These are phyloP conservation scores for Colletotrichum cordylinicola DNA, from an alignment of 2,329 filamentous ascomycete genomes.

Conservation along the genomic window DNA sequence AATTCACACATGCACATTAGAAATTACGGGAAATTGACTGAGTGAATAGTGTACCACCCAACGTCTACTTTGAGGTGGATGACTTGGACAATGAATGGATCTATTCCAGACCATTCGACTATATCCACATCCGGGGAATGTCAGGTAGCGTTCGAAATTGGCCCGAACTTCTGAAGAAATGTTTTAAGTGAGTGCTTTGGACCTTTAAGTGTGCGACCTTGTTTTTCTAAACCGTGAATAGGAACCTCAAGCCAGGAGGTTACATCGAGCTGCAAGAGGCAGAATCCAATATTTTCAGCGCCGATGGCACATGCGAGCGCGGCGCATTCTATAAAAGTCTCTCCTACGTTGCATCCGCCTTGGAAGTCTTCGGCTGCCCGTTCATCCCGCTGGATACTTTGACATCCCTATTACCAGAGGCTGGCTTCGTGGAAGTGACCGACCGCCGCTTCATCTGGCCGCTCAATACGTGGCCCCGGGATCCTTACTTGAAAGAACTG, in stretches of 20 bases:
- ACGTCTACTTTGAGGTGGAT: conserved; percentile 48
- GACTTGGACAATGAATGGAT: conserved; percentile 40
- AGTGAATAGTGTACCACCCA: conserved; percentile 41
- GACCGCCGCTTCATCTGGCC: conserved; percentile 33
- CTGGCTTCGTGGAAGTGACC: conserved; percentile 34
- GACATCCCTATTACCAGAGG: conserved; percentile 20
- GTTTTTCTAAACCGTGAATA: not conserved
- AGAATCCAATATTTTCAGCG: conserved; percentile 39
- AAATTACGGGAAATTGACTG: not conserved
- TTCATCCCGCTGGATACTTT: not conserved
- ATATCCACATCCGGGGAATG: conserved; percentile 37
- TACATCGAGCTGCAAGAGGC: conserved; percentile 50
- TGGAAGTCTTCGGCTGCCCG: conserved; percentile 35
- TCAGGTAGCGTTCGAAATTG: conserved; percentile 28
- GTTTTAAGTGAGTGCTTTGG: not conserved
- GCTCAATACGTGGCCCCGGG: conserved; percentile 36
- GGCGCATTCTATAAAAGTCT: conserved; percentile 37
- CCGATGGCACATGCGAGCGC: conserved; percentile 42
- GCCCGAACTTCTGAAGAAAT: not conserved
- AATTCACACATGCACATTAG: not conserved
- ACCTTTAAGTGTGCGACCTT: not conserved
- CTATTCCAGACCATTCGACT: conserved; percentile 36
- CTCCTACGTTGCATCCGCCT: conserved; percentile 45
- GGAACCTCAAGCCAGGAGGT: conserved; percentile 45
- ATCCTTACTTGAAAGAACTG: conserved; percentile 32